These are phyloP conservation scores for Limtongia smithiae DNA, from an alignment of 805 yeast species.

Conservation along the genomic window DNA sequence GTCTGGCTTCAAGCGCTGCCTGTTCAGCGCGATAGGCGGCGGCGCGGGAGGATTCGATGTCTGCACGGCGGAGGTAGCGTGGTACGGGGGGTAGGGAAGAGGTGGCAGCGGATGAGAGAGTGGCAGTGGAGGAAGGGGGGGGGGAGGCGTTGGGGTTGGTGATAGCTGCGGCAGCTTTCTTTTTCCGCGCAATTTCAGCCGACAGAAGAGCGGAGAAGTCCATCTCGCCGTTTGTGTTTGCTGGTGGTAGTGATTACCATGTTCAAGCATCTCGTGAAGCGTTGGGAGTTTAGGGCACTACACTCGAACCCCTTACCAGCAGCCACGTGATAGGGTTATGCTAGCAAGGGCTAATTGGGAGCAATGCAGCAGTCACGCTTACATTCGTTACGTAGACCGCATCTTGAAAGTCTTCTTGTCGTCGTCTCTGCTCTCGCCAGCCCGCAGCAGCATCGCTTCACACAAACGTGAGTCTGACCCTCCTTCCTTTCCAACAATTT, in stretches of 20 bases:
- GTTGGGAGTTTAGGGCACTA: too few relatives aligned
- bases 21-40: conserved; percentile 27
- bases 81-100: conserved; percentile 10
- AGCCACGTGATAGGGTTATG: too few relatives aligned
- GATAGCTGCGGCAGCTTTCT: conserved; percentile 31
- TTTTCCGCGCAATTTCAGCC: conserved; percentile 49
- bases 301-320: too few relatives aligned
- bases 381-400: too few relatives aligned
- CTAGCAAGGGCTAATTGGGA: too few relatives aligned
- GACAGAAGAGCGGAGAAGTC: conserved; percentile 47
- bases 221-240: too few relatives aligned
- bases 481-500: not conserved
- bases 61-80: conserved; percentile 25
- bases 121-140: conserved; percentile 17
- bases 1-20: conserved; percentile 21
- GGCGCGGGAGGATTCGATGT: conserved; percentile 25
- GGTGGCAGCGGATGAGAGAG: conserved; percentile 2
- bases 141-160: conserved; percentile 6
- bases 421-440: not conserved
- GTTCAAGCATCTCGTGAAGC: too few relatives aligned
- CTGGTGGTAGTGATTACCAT: not conserved
- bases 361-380: too few relatives aligned
- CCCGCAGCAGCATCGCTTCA: not conserved
- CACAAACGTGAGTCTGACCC: conserved; percentile 4
- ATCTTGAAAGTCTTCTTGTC: too few relatives aligned